Evolutionary conservation across 1,284 basidiomycete genomes (phyloP).

Genomic region (Gomphus sp.): DNA sequence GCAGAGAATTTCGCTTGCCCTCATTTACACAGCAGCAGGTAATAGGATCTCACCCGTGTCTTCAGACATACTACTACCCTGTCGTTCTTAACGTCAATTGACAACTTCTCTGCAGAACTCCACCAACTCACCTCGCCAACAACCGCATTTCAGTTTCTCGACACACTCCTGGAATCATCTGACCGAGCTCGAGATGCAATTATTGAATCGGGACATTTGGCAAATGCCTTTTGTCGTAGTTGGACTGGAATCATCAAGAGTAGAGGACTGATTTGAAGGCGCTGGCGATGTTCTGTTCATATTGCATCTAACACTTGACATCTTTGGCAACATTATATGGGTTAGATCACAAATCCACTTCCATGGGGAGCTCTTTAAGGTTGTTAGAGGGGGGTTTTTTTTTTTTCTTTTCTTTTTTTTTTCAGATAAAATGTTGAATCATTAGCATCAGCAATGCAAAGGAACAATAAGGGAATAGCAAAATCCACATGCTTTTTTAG

Average conservation of each 20-base stretch:
- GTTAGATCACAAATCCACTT: too few relatives aligned
- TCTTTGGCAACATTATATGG: background rate
- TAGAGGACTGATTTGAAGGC: conserved; percentile 33
- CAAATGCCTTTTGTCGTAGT: conserved; percentile 52
- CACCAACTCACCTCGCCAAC: conserved; percentile 64
- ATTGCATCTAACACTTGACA: background rate
- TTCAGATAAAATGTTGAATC: too few relatives aligned
- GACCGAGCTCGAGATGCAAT: conserved; percentile 33
- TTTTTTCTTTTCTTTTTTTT: too few relatives aligned
- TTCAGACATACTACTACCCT: background rate
- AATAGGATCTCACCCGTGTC: conserved; percentile 10
- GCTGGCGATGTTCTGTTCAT: background rate
- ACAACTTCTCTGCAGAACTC: conserved; percentile 40
- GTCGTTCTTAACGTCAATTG: background rate
- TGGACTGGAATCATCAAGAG: conserved; percentile 62
- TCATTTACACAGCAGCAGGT: conserved; percentile 59
- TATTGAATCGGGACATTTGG: conserved; percentile 42
- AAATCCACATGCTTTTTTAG: too few relatives aligned
- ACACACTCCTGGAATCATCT: conserved; percentile 44
- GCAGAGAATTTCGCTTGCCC: conserved; percentile 48
- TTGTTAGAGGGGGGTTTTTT: too few relatives aligned
- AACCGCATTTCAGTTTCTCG: conserved; percentile 56
- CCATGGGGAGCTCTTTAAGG: too few relatives aligned
- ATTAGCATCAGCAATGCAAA: too few relatives aligned
- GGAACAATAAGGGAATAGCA: too few relatives aligned